Evolutionary conservation across 106 monocot genomes (phyloP).

Genomic region (Vanilla planifolia): DNA sequence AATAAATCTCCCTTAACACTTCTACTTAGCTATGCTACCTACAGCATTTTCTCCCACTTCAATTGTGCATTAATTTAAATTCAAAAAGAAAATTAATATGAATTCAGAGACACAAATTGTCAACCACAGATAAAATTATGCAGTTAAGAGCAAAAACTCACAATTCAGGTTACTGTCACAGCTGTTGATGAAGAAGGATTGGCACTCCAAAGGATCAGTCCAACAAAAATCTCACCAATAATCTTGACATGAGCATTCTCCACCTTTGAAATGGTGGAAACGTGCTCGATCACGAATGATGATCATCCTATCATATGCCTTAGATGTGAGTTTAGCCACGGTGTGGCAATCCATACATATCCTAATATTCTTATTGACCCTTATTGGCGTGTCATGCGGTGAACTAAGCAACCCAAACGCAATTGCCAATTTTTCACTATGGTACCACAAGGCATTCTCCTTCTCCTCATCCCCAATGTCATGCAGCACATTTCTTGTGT

Average conservation of each 20-base stretch:
- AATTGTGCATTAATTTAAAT: too few relatives aligned
- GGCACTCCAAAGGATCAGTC: too few relatives aligned
- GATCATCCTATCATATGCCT: slow-evolving; percentile 17
- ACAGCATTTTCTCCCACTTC: too few relatives aligned
- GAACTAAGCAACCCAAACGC: slow-evolving; percentile 23
- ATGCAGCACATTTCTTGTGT: slow-evolving; percentile 60
- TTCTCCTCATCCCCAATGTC: slow-evolving; percentile 92
- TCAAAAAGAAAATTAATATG: too few relatives aligned
- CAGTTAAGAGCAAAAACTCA: too few relatives aligned
- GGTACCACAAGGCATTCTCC: slow-evolving; percentile 53
- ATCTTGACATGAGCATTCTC: slow-evolving; percentile 21
- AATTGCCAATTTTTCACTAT: slow-evolving; percentile 25
- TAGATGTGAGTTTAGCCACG: slow-evolving; percentile 19
- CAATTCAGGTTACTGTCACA: too few relatives aligned
- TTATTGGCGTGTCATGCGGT: not conserved
- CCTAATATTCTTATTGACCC: slow-evolving; percentile 20
- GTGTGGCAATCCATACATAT: slow-evolving; percentile 26
- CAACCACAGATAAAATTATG: too few relatives aligned
- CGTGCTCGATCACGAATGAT: slow-evolving; percentile 21
- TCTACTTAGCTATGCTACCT: too few relatives aligned
- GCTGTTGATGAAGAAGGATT: too few relatives aligned
- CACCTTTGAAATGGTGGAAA: slow-evolving; percentile 20
- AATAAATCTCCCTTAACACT: too few relatives aligned
- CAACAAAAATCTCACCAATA: too few relatives aligned
- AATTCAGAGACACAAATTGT: too few relatives aligned